A percentile compares a stretch with the other conserved stretches of the same genome.
Conservation (phyloP, 495 filamentous ascomycete species). For the Symbiotaphrina buchneri region DNA sequence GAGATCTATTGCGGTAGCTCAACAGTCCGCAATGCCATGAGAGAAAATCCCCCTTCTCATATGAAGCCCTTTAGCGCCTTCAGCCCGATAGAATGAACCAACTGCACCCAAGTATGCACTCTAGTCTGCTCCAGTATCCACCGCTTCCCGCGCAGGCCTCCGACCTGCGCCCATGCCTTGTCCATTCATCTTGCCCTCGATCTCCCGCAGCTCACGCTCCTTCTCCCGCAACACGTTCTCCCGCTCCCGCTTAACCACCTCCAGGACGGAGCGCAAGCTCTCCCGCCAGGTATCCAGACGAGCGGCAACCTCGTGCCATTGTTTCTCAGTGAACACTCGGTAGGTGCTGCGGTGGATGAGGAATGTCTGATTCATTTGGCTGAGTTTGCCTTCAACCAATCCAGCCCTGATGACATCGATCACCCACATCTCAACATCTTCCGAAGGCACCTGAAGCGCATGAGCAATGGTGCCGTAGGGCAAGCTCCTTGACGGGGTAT, state of each 20-base stretch:
- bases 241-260: constrained; percentile 55
- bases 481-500: constrained; percentile 58
- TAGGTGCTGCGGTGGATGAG: constrained; percentile 86
- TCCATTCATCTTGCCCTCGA: constrained; percentile 29
- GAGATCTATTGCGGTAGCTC: no score
- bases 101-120: no score
- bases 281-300: constrained; percentile 76
- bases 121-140: background rate
- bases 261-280: constrained; percentile 50
- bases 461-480: constrained; percentile 65
- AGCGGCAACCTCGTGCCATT: constrained; percentile 85
- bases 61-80: no score
- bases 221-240: constrained; percentile 34
- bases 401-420: constrained; percentile 93
- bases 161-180: constrained; percentile 13
- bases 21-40: no score
- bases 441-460: constrained; percentile 53
- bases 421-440: constrained; percentile 92
- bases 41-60: no score
- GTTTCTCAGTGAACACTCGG: constrained; percentile 89
- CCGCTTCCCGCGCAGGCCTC: constrained; percentile 2
- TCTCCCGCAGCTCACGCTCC: constrained; percentile 32
- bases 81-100: no score
- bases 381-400: constrained; percentile 84
- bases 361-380: constrained; percentile 77